Percentiles rank a stretch among this genome's conserved stretches.
Conservation (phyloP, 768 basidiomycete species). For the Mycena chlorophos region DNA sequence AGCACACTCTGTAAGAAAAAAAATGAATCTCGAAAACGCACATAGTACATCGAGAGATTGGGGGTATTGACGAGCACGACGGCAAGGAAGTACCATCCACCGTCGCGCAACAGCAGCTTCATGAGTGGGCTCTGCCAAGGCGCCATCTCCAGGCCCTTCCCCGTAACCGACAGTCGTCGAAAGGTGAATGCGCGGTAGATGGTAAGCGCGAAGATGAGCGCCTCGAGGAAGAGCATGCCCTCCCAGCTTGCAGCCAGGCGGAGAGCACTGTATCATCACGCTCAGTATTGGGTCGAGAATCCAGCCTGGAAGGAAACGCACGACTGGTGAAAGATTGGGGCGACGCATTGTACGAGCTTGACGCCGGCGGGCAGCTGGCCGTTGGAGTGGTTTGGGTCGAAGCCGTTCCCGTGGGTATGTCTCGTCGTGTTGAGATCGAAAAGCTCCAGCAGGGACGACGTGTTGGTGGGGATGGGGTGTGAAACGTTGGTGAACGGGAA, state of each 20-base stretch:
- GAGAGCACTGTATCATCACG: background rate
- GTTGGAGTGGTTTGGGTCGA: background rate
- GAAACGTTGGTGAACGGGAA: background rate
- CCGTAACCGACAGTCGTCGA: background rate
- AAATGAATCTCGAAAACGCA: background rate
- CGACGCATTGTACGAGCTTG: background rate
- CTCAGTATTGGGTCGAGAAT: background rate
- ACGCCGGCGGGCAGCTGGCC: background rate
- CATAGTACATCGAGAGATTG: background rate
- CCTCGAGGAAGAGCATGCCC: slow-evolving; percentile 3
- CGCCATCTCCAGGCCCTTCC: too few relatives aligned
- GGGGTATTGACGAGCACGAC: background rate
- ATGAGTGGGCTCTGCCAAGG: background rate
- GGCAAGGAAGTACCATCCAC: slow-evolving; percentile 4
- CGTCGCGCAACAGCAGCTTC: slow-evolving; percentile 1
- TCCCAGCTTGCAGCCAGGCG: slow-evolving; percentile 10
- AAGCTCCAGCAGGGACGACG: background rate
- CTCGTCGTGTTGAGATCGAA: background rate
- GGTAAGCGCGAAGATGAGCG: slow-evolving; percentile 9
- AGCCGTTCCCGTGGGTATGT: background rate
- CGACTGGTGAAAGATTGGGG: background rate
- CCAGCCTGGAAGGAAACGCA: background rate
- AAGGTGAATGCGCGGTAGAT: background rate
- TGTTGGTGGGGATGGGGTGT: background rate
- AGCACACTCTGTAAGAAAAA: background rate